Conservation (phyloP, 2,329 filamentous ascomycete species). For the Sarocladium strictum region DNA sequence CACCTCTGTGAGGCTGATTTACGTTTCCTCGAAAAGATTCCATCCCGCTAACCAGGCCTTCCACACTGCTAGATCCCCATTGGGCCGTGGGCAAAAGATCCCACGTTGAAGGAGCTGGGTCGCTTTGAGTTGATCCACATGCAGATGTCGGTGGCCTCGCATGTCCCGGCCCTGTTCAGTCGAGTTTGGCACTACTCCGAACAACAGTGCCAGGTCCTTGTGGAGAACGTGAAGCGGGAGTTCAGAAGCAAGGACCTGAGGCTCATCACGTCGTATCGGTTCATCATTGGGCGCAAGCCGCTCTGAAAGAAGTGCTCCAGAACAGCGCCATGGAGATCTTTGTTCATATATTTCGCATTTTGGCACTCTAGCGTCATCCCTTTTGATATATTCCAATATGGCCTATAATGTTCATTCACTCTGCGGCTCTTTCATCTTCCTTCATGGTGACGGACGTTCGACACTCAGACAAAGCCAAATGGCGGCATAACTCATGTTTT, state of each 20-base stretch:
- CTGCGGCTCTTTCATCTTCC: too few species aligned
- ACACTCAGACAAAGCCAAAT: too few species aligned
- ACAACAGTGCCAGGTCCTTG: constrained; percentile 34
- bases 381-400: too few species aligned
- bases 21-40: too few species aligned
- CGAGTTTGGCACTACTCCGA: constrained; percentile 30
- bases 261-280: constrained; percentile 28
- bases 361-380: too few species aligned
- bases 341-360: too few species aligned
- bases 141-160: constrained; percentile 37
- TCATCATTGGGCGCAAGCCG: constrained; percentile 25
- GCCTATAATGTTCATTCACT: too few species aligned
- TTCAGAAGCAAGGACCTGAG: constrained; percentile 20
- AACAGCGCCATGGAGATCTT: too few species aligned
- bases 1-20: too few species aligned
- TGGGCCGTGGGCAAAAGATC: constrained; percentile 31
- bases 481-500: too few species aligned
- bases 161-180: constrained; percentile 33
- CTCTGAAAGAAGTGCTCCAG: too few species aligned
- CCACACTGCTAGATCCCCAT: constrained; percentile 29
- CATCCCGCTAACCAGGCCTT: background rate
- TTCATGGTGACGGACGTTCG: too few species aligned
- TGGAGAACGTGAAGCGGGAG: constrained; percentile 34
- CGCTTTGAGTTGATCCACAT: constrained; percentile 31
- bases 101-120: constrained; percentile 29